Conservation (phyloP, 2,329 filamentous ascomycete genomes). For the Hirsutella minnesotensis region DNA sequence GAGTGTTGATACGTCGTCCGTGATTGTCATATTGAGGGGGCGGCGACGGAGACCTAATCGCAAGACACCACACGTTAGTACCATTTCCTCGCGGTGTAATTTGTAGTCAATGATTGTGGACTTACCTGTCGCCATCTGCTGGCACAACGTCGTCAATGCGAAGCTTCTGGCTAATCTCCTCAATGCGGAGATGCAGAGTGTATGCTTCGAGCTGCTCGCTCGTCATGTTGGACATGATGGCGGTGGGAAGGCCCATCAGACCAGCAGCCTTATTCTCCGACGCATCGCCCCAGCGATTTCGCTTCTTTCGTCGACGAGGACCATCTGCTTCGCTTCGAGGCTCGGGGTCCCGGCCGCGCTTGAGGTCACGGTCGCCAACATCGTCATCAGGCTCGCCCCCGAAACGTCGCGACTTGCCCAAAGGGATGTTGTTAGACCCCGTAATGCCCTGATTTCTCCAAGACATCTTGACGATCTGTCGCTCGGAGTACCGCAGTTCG, state of each 20-base stretch:
- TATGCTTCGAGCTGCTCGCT: constrained; percentile 97
- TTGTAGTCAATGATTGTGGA: neutral
- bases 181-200: constrained; percentile 88
- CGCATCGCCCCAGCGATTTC: constrained; percentile 95
- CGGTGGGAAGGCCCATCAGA: constrained; percentile 91
- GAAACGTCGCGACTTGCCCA: constrained; percentile 76
- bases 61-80: neutral
- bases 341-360: constrained; percentile 88
- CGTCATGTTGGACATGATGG: constrained; percentile 96
- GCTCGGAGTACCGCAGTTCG: too few species aligned
- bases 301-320: constrained; percentile 86
- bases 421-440: constrained; percentile 93
- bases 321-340: constrained; percentile 62
- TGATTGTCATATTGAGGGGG: constrained; percentile 98
- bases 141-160: constrained; percentile 98
- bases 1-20: constrained; percentile 96
- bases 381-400: constrained; percentile 42
- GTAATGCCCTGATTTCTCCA: constrained; percentile 77
- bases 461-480: constrained; percentile 37
- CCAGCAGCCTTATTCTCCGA: constrained; percentile 98
- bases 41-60: constrained; percentile 76
- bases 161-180: constrained; percentile 98
- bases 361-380: constrained; percentile 39
- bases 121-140: constrained; percentile 87
- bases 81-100: neutral